Conservation (phyloP, 768 basidiomycete genomes). For the Dentipellis fragilis region DNA sequence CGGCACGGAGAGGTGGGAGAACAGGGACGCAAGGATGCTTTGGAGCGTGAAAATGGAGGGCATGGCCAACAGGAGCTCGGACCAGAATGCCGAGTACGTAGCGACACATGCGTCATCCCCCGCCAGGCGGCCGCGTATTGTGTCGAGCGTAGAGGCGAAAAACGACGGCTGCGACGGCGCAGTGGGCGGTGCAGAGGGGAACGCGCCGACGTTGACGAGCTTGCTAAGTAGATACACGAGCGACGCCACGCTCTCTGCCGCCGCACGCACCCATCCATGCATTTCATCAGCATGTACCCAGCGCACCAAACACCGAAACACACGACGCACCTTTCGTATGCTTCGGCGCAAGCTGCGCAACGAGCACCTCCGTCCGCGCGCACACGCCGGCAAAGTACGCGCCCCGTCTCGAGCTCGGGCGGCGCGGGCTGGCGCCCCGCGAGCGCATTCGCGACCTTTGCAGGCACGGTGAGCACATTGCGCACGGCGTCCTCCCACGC, state of each 20-base stretch:
- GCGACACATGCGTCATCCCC: slow-evolving; percentile 12
- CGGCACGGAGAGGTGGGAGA: slow-evolving; percentile 33
- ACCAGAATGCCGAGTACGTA: slow-evolving; percentile 43
- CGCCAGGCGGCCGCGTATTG: slow-evolving; percentile 33
- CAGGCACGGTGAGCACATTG: slow-evolving; percentile 54
- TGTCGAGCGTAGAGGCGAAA: slow-evolving; percentile 41
- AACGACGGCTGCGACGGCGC: slow-evolving; percentile 64
- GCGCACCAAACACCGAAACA: not conserved
- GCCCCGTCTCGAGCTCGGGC: slow-evolving; percentile 38
- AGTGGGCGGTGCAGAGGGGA: slow-evolving; percentile 40
- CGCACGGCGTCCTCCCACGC: slow-evolving; percentile 74
- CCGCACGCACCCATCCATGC: not conserved
- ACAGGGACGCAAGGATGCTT: slow-evolving; percentile 48
- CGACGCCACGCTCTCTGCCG: slow-evolving; percentile 21
- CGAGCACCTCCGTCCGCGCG: slow-evolving; percentile 39
- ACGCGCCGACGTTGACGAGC: slow-evolving; percentile 57
- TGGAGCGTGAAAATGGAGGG: slow-evolving; percentile 45
- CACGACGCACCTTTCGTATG: slow-evolving; percentile 31
- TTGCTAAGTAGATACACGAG: slow-evolving; percentile 51
- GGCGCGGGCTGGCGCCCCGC: slow-evolving; percentile 35
- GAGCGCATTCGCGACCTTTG: slow-evolving; percentile 69
- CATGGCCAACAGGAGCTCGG: slow-evolving; percentile 31
- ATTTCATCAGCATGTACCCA: not conserved
- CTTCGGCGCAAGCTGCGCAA: slow-evolving; percentile 32
- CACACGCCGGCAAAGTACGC: slow-evolving; percentile 46